Evolutionary conservation across 2,329 filamentous ascomycete genomes (phyloP), one percentile per base, ranked within the genome.

Genomic region (Exophiala calicioides): DNA sequence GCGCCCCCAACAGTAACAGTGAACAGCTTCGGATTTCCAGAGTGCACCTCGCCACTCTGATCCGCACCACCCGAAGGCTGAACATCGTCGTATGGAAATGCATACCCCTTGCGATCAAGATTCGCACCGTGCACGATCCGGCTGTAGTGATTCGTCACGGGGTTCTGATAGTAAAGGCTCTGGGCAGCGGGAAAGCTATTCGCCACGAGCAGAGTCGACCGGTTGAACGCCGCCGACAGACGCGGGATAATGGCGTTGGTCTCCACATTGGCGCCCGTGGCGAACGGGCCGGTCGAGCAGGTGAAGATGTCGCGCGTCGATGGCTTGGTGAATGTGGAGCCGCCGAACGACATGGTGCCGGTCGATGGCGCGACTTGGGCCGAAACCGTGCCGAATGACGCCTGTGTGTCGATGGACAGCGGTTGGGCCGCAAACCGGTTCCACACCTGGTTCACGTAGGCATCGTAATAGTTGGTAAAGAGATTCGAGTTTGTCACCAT

Each of bases 211-310:
- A 93, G 67, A 8, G 85, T 90, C 24, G 79, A 82, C 16, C 88
- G 77, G 67, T 90, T 89, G 60, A 91, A 80, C 1, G 84, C 86
- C 1, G 88, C 87, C 0, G 84, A 79, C 10, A 93, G 68, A n/a
- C 88, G 76, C 0, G 88, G 85, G 6, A 83, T 82, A 45, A 90
- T 78, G 30, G 82, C 82, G 50, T 79, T 77, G 62, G 76, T 73
- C 59, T 74, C 69, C 2, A 66, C 60, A 44, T 73, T 70, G 27
- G 65, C 66, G 3, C 57, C 58, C 4, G 68, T 65, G 2, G 68
- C 73, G 65, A 85, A 84, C 1, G 81, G 77, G 0, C 81, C 81
- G 2, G 76, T 80, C 56, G 77, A 82, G 67, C 82, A 86, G 26
- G 76, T 77, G 60, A 87, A 80, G 52, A 88, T 84, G 63, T 88